Conservation (phyloP, 2,329 filamentous ascomycete genomes). For the Apiospora koreana region DNA sequence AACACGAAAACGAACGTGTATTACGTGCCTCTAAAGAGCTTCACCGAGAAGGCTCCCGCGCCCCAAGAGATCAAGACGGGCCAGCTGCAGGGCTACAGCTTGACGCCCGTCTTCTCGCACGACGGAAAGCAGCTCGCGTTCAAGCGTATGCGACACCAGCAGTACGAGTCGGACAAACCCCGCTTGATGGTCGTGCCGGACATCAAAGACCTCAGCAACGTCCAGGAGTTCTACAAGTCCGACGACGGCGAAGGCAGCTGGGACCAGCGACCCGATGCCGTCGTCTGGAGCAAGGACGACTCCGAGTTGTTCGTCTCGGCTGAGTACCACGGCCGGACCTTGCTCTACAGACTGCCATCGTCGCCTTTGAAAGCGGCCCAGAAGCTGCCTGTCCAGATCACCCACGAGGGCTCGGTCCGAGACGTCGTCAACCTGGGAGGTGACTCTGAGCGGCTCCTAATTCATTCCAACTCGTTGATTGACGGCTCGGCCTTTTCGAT, state of each 20-base stretch:
- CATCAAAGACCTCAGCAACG: conserved; percentile 55
- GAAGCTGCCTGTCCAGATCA: conserved; percentile 50
- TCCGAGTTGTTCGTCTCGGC: conserved; percentile 71
- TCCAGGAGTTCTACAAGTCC: conserved; percentile 63
- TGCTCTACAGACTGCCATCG: conserved; percentile 64
- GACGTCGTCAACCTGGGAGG: conserved; percentile 55
- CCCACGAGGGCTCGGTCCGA: conserved; percentile 54
- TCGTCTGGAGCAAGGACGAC: conserved; percentile 60
- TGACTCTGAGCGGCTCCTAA: conserved; percentile 52
- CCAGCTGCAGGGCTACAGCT: conserved; percentile 63
- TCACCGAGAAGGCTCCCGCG: conserved; percentile 48
- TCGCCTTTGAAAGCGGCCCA: conserved; percentile 47
- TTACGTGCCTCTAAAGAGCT: conserved; percentile 65
- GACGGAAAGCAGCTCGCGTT: conserved; percentile 73
- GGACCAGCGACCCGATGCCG: conserved; percentile 58
- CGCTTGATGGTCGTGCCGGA: conserved; percentile 66
- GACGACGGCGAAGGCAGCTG: conserved; percentile 64
- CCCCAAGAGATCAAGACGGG: conserved; percentile 59
- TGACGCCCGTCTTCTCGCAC: conserved; percentile 71
- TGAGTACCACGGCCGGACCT: conserved; percentile 65
- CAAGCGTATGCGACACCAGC: conserved; percentile 72
- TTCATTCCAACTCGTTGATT: conserved; percentile 68
- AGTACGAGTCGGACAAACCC: conserved; percentile 82
- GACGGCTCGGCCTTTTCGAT: conserved; percentile 73
- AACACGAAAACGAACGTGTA: conserved; percentile 85